Percentiles rank a stretch among this genome's conserved stretches.
Evolutionary conservation across 2,329 filamentous ascomycete genomes (phyloP).

Genomic region (Cordyceps tenuipes): DNA sequence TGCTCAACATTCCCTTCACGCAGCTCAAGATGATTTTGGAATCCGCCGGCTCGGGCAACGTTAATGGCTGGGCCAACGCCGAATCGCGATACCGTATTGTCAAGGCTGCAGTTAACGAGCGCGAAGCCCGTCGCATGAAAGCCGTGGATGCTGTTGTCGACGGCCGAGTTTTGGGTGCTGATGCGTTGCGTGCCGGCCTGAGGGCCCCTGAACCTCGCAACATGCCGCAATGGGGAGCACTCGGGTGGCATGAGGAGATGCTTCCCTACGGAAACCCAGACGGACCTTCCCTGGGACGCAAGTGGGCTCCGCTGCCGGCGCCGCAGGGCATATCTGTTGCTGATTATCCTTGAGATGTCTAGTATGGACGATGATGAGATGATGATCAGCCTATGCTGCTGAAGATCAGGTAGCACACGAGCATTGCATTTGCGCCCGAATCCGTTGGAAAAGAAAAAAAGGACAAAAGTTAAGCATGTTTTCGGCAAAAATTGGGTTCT

Average conservation of each 20-base stretch:
- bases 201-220: slow-evolving; percentile 31
- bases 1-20: slow-evolving; percentile 62
- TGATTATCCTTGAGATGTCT: slow-evolving; percentile 24
- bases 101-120: slow-evolving; percentile 43
- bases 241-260: slow-evolving; percentile 43
- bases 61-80: slow-evolving; percentile 41
- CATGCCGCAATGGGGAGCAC: slow-evolving; percentile 35
- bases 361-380: slow-evolving; percentile 6
- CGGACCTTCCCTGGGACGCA: slow-evolving; percentile 34
- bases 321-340: slow-evolving; percentile 17
- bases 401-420: background rate
- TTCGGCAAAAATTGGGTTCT: slow-evolving; percentile 3
- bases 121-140: slow-evolving; percentile 46
- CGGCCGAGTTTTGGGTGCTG: slow-evolving; percentile 27
- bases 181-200: slow-evolving; percentile 28
- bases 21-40: slow-evolving; percentile 59
- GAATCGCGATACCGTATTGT: slow-evolving; percentile 41
- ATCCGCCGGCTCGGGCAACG: slow-evolving; percentile 42
- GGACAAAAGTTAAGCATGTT: slow-evolving; percentile 8
- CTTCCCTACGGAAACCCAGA: slow-evolving; percentile 30
- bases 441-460: background rate
- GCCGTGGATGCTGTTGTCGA: slow-evolving; percentile 34
- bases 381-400: background rate
- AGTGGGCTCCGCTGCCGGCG: slow-evolving; percentile 33
- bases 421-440: slow-evolving; percentile 4